phyloP scores from a whole-genome alignment of 192 early-diverging fungal genomes.

The Haplosporangium gracile region DNA sequence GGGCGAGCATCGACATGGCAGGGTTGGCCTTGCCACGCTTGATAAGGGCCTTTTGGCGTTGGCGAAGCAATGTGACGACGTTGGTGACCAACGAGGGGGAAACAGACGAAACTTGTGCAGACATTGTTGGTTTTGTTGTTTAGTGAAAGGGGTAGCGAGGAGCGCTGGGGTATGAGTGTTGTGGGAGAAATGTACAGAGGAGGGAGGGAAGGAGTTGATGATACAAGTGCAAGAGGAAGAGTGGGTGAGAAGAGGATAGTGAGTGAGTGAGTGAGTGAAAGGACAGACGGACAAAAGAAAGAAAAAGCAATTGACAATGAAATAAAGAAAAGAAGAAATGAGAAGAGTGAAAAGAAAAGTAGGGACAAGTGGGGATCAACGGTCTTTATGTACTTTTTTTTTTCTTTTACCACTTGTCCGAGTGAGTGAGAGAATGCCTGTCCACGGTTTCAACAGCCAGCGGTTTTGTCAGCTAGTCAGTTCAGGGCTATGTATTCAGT shows the following conservation, averaged over 20 bases:
- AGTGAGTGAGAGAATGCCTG: too few species aligned
- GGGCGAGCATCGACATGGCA: conserved; percentile 50
- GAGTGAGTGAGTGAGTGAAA: background rate
- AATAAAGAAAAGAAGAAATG: background rate
- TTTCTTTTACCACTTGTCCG: background rate
- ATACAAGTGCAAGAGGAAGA: background rate
- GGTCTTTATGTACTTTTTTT: conserved; percentile 8
- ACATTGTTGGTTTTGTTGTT: conserved; percentile 2
- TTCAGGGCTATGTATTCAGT: too few species aligned
- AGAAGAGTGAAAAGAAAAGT: conserved; percentile 1
- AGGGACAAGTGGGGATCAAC: background rate
- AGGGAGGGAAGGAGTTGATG: background rate
- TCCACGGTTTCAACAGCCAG: too few species aligned
- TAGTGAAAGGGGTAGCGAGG: background rate
- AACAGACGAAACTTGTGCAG: conserved; percentile 25
- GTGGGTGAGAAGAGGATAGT: background rate
- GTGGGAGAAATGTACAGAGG: conserved; percentile 11
- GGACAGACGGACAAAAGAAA: background rate
- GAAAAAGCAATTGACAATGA: conserved; percentile 4
- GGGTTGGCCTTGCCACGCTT: conserved; percentile 56
- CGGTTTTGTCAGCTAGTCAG: too few species aligned
- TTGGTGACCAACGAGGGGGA: conserved; percentile 41
- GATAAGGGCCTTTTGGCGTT: conserved; percentile 45
- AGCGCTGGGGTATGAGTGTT: background rate
- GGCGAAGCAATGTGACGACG: conserved; percentile 40